phyloP scores from a whole-genome alignment of 2,329 filamentous ascomycete species.

The Penicillium carneum region DNA sequence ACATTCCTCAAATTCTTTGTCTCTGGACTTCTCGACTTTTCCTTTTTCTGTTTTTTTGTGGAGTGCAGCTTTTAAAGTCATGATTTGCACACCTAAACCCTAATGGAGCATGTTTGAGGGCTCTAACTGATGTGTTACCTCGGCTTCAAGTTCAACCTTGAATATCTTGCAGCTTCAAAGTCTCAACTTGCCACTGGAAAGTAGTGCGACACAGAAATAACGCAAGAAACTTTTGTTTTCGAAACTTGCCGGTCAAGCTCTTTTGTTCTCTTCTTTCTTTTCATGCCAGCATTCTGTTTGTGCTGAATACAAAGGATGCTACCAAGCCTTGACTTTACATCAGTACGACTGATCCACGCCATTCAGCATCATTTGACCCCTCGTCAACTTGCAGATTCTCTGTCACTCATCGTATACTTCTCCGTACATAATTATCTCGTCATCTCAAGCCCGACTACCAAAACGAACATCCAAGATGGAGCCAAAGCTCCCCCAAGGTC shows the following conservation, averaged over 20 bases:
- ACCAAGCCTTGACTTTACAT: constrained; percentile 1
- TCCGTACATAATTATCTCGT: background rate
- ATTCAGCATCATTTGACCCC: constrained; percentile 2
- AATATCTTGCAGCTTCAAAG: background rate
- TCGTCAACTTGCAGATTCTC: background rate
- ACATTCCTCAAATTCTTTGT: constrained; percentile 13
- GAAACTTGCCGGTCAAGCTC: background rate
- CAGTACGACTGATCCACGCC: constrained; percentile 8
- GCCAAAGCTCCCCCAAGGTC: constrained; percentile 49
- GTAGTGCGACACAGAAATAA: background rate
- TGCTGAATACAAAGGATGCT: constrained; percentile 15
- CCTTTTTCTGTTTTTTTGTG: background rate
- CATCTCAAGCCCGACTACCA: background rate
- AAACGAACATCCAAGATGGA: constrained; percentile 41
- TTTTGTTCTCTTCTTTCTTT: background rate
- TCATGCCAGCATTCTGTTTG: background rate
- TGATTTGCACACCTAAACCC: background rate
- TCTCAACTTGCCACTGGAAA: background rate
- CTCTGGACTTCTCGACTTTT: background rate
- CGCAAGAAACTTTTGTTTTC: too few relatives aligned
- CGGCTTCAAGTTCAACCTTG: background rate
- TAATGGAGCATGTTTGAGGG: background rate
- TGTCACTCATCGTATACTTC: background rate
- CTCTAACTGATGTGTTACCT: constrained; percentile 1
- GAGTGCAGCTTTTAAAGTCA: background rate